Base-by-base conservation (phyloP, 2,329 filamentous ascomycete species). In the Ceratocystis cubensis region DNA sequence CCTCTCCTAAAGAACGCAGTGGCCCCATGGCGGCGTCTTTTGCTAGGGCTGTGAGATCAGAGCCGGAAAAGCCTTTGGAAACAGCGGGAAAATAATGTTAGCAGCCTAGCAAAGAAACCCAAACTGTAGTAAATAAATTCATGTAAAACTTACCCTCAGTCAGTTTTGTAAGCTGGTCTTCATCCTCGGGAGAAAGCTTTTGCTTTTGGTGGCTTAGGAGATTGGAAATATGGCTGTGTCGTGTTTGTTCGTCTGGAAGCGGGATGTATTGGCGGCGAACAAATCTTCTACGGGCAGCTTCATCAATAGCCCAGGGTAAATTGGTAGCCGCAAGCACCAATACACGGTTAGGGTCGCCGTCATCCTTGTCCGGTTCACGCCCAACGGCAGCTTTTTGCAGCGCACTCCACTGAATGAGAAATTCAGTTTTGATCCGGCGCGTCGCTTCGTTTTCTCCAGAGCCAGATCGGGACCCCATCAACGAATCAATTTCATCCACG, bases 21-120 rank as follows among this genome's bases (percentile, higher is more conserved):
- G 94, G 94, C 0, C 94, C 93, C 94, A 99, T 99, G 2, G 94
- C 94, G 7, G 94, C 94, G 74, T 99, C 94, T 76, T 99, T 99
- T 6, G 94, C 94, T 7, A 99, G 80, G 1, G 94, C 92, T 25
- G 94, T 97, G 70, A 99, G 96, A 73, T 99, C 94, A 1, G 91
- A 96, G 57, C 94, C 94, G 7, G 91, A 96, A 77, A 96, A 99
- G n/a, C 91, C 92, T 96, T 53, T 28, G 2, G 20, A 7, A 66
- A 13, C 37, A 41, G 13, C 37, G 37, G 46, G 53, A 41, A 25
- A 62, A 30, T 48, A 61, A 65, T 61, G 64, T 63, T 61, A 61
- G 57, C 48, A 57, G 3, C 8, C 10, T 30, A 3, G 15, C 44
- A 44, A 37, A 65, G 5, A n/a, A 7, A 56, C 61, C 3, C 2